These are phyloP conservation scores for Mycena olivaceomarginata DNA, from an alignment of 768 basidiomycete genomes.

Conservation along the genomic window DNA sequence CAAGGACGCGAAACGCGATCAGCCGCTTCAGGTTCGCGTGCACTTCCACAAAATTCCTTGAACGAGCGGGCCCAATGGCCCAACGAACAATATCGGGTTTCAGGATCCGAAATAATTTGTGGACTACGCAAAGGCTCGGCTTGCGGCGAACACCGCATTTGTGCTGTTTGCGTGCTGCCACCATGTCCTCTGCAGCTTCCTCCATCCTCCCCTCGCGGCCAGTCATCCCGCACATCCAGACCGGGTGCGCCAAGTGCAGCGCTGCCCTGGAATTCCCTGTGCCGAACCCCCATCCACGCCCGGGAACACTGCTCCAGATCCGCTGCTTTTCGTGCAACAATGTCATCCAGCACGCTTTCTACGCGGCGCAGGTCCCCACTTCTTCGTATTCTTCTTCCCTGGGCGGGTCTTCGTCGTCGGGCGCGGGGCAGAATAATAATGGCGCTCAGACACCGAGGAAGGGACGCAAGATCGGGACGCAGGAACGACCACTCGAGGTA, in stretches of 20 bases:
- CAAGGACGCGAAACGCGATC: too few relatives aligned
- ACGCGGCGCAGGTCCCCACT: slow-evolving; percentile 74
- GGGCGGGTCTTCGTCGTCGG: slow-evolving; percentile 42
- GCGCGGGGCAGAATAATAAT: slow-evolving; percentile 41
- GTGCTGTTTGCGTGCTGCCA: slow-evolving; percentile 45
- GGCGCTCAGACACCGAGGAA: slow-evolving; percentile 60
- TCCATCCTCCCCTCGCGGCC: slow-evolving; percentile 79
- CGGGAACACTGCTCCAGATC: slow-evolving; percentile 77
- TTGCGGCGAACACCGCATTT: slow-evolving; percentile 42
- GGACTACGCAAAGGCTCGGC: slow-evolving; percentile 40
- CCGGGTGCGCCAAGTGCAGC: slow-evolving; percentile 76
- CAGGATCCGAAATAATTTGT: slow-evolving; percentile 18
- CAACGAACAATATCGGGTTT: not conserved
- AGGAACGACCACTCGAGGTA: slow-evolving; percentile 89
- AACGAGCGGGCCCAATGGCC: not conserved
- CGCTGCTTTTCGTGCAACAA: slow-evolving; percentile 83
- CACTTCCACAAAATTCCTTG: not conserved
- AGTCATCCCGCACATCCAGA: slow-evolving; percentile 78
- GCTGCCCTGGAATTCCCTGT: slow-evolving; percentile 80
- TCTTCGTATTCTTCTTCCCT: slow-evolving; percentile 1
- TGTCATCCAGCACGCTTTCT: slow-evolving; percentile 79
- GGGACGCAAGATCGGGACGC: slow-evolving; percentile 90
- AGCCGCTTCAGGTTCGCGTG: too few relatives aligned
- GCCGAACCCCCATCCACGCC: slow-evolving; percentile 74
- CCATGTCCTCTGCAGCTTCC: slow-evolving; percentile 66